A percentile compares a stretch with the other conserved stretches of the same genome.
Conservation (phyloP, 495 filamentous ascomycete genomes). For the Haplographium delicatum region DNA sequence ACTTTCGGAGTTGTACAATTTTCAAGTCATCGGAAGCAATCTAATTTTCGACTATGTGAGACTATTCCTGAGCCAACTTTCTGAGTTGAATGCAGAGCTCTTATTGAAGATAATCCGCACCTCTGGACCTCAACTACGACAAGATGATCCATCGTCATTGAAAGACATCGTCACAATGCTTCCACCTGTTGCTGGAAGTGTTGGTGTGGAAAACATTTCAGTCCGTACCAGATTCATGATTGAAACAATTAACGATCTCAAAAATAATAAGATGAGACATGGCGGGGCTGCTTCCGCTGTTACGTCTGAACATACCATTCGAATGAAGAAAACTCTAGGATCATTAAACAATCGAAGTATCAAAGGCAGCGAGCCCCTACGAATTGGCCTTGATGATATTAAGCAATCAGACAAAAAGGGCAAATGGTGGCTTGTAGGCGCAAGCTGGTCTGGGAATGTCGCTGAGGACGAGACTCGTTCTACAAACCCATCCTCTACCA, state of each 20-base stretch:
- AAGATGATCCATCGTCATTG: constrained; percentile 84
- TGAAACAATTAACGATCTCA: constrained; percentile 87
- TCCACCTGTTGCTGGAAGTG: constrained; percentile 60
- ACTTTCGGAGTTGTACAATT: constrained; percentile 83
- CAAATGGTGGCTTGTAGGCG: constrained; percentile 97
- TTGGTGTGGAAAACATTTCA: constrained; percentile 65
- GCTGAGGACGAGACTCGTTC: constrained; percentile 19
- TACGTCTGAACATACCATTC: constrained; percentile 67
- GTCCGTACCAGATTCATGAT: constrained; percentile 98
- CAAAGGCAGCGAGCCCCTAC: constrained; percentile 74
- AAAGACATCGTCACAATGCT: constrained; percentile 85
- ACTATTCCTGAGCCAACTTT: constrained; percentile 65
- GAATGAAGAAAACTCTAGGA: constrained; percentile 79
- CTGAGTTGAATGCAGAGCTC: constrained; percentile 87
- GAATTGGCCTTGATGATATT: constrained; percentile 75
- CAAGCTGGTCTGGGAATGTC: constrained; percentile 65
- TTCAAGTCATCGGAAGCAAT: constrained; percentile 77
- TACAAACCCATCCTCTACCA: constrained; percentile 24
- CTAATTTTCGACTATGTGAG: constrained; percentile 88
- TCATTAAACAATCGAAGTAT: constrained; percentile 62
- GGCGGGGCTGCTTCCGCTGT: constrained; percentile 56
- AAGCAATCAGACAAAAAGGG: constrained; percentile 76
- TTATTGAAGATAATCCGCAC: constrained; percentile 78
- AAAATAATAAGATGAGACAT: constrained; percentile 86
- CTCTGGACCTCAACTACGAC: constrained; percentile 74